A percentile compares a stretch with the other conserved stretches of the same genome.
These are phyloP conservation scores for Lenzites betulinus DNA, from an alignment of 768 basidiomycete genomes.

Conservation along the genomic window DNA sequence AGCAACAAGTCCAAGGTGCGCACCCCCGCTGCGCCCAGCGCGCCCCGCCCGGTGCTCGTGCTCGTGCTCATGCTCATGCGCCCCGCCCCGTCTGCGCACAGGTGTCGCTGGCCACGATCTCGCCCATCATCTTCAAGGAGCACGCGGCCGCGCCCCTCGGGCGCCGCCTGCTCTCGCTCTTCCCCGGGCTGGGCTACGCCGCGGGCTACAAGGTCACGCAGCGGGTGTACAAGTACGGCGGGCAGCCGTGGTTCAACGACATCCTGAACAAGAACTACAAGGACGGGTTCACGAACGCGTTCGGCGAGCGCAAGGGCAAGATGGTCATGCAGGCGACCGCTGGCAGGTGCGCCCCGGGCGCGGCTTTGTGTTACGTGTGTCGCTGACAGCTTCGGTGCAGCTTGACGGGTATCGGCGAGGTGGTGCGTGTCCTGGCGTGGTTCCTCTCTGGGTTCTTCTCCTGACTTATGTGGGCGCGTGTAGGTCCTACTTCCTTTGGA, in stretches of 20 bases:
- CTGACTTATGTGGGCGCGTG: neutral
- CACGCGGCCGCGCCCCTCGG: constrained; percentile 67
- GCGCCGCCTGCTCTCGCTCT: constrained; percentile 84
- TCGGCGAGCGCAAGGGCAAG: constrained; percentile 95
- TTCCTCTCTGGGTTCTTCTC: neutral
- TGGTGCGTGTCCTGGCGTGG: constrained; percentile 50
- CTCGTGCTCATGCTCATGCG: neutral
- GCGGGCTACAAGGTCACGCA: constrained; percentile 97
- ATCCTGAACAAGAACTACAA: constrained; percentile 82
- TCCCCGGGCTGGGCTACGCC: constrained; percentile 97
- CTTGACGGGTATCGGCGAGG: constrained; percentile 88
- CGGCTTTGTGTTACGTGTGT: neutral
- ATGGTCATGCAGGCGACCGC: constrained; percentile 95
- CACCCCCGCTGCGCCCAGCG: too few relatives aligned
- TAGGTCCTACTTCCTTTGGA: constrained; percentile 94
- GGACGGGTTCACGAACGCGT: constrained; percentile 73
- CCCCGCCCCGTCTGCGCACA: constrained; percentile 28
- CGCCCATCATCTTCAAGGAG: constrained; percentile 86
- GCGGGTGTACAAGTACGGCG: constrained; percentile 96
- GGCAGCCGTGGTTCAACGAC: constrained; percentile 98
- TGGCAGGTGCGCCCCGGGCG: constrained; percentile 64
- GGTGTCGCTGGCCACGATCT: constrained; percentile 66
- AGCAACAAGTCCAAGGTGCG: constrained; percentile 88
- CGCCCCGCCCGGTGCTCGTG: neutral
- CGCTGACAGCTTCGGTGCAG: constrained; percentile 31